A percentile compares a stretch with the other conserved stretches of the same genome.
These are phyloP conservation scores for Hirschfeldia incana DNA, from an alignment of 345 rosid genomes.

Conservation along the genomic window DNA sequence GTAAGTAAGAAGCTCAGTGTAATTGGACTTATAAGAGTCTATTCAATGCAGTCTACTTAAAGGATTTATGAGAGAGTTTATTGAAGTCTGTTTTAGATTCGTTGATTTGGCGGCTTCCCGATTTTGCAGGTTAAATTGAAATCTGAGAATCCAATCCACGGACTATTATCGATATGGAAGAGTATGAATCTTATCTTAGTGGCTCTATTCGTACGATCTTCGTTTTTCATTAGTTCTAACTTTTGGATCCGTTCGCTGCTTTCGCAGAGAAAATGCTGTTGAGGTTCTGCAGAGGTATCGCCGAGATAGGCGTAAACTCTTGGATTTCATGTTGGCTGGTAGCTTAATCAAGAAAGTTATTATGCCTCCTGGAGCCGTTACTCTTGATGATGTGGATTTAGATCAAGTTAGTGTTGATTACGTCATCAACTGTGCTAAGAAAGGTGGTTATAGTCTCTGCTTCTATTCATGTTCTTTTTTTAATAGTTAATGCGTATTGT, in stretches of 20 bases:
- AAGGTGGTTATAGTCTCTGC: slow-evolving; percentile 50
- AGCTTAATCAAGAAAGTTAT: slow-evolving; percentile 88
- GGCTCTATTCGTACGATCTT: not conserved
- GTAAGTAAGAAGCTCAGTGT: not conserved
- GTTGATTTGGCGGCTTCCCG: not conserved
- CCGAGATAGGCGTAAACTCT: slow-evolving; percentile 78
- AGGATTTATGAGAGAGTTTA: not conserved
- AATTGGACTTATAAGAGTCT: not conserved
- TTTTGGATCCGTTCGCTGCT: not conserved
- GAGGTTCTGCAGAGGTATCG: slow-evolving; percentile 85
- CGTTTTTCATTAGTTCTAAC: not conserved
- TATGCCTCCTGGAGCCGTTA: slow-evolving; percentile 98
- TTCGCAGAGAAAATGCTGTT: slow-evolving; percentile 65
- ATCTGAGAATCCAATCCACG: not conserved
- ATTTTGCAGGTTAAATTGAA: slow-evolving; percentile 3
- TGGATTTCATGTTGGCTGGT: slow-evolving; percentile 83
- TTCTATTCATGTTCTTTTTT: not conserved
- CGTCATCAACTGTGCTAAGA: slow-evolving; percentile 83
- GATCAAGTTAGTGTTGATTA: slow-evolving; percentile 98
- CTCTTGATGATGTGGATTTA: slow-evolving; percentile 93
- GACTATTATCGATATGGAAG: slow-evolving; percentile 35
- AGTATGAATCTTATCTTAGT: slow-evolving; percentile 11
- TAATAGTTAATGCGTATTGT: not conserved
- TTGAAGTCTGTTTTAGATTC: not conserved
- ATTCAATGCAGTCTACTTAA: not conserved